Evolutionary conservation across 2,329 filamentous ascomycete genomes (phyloP).

Genomic region (Didymella lethalis): DNA sequence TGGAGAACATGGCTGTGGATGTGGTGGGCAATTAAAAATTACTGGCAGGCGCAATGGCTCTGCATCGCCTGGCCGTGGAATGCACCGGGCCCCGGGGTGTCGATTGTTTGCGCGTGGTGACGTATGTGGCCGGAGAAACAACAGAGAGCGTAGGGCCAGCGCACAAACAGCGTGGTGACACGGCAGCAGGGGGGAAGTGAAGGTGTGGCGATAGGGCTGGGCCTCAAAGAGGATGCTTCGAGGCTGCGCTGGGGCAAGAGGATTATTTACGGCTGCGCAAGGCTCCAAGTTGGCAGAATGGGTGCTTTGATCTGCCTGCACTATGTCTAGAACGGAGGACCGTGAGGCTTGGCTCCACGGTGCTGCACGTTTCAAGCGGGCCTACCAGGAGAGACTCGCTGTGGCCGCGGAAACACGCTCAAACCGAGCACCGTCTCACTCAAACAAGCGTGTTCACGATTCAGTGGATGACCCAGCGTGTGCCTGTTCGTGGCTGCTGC

Average conservation of each 20-base stretch:
- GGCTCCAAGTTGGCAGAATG: constrained; percentile 5
- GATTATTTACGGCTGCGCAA: constrained; percentile 3
- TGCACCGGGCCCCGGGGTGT: constrained; percentile 13
- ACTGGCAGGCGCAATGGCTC: constrained; percentile 28
- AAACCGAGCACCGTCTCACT: constrained; percentile 23
- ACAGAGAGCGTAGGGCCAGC: constrained; percentile 11
- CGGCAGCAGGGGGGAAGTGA: constrained; percentile 9
- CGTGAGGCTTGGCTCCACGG: constrained; percentile 10
- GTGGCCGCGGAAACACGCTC: constrained; percentile 19
- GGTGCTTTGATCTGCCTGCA: constrained; percentile 11
- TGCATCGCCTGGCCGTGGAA: constrained; percentile 33
- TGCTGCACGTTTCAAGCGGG: constrained; percentile 5
- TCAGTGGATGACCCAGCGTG: constrained; percentile 13
- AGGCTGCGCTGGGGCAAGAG: constrained; percentile 12
- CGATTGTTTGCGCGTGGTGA: constrained; percentile 19
- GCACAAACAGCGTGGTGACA: constrained; percentile 17
- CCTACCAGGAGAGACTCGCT: constrained; percentile 8
- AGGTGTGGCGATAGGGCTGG: constrained; percentile 3
- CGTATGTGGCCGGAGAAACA: constrained; percentile 25
- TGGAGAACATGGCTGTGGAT: constrained; percentile 40
- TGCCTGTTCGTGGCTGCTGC: constrained; percentile 4
- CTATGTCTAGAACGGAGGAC: constrained; percentile 15
- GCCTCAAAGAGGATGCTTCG: constrained; percentile 11
- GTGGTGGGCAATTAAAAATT: constrained; percentile 32
- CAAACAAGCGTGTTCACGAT: constrained; percentile 8